phyloP scores from a whole-genome alignment of 305 asterid species.

The Stenogyne calaminthoides region DNA sequence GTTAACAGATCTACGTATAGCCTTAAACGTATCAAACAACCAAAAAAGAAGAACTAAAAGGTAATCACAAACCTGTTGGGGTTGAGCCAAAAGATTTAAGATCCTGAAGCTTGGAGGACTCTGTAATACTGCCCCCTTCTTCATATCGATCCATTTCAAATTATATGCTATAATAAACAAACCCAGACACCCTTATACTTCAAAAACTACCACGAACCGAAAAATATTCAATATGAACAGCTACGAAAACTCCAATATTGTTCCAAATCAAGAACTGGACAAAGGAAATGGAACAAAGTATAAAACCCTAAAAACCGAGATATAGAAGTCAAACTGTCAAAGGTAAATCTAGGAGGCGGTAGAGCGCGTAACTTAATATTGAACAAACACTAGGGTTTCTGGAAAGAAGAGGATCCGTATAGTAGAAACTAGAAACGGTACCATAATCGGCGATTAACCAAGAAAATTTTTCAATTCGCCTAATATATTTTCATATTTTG shows the following conservation, averaged over 20 bases:
- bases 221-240: constrained; percentile 12
- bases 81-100: constrained; percentile 58
- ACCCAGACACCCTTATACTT: constrained; percentile 22
- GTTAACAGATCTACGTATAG: constrained; percentile 33
- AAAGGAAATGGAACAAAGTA: constrained; percentile 12
- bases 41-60: not conserved
- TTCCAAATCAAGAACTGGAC: constrained; percentile 26
- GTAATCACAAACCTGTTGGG: constrained; percentile 56
- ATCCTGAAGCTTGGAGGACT: constrained; percentile 50
- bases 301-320: constrained; percentile 23
- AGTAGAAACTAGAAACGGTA: constrained; percentile 2
- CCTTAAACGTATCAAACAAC: constrained; percentile 19
- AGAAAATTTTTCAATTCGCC: constrained; percentile 11
- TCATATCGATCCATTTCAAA: constrained; percentile 69
- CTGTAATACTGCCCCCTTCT: constrained; percentile 50
- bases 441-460: constrained; percentile 13
- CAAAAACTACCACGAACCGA: constrained; percentile 26
- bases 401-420: constrained; percentile 32
- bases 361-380: constrained; percentile 22
- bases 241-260: constrained; percentile 16
- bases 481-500: not conserved
- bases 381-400: constrained; percentile 35
- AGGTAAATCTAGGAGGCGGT: constrained; percentile 21
- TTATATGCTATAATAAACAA: constrained; percentile 22
- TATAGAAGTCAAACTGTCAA: constrained; percentile 28